These are phyloP conservation scores for Pseudogymnoascus sp. DNA, from an alignment of 2,329 filamentous ascomycete species.

Conservation along the genomic window DNA sequence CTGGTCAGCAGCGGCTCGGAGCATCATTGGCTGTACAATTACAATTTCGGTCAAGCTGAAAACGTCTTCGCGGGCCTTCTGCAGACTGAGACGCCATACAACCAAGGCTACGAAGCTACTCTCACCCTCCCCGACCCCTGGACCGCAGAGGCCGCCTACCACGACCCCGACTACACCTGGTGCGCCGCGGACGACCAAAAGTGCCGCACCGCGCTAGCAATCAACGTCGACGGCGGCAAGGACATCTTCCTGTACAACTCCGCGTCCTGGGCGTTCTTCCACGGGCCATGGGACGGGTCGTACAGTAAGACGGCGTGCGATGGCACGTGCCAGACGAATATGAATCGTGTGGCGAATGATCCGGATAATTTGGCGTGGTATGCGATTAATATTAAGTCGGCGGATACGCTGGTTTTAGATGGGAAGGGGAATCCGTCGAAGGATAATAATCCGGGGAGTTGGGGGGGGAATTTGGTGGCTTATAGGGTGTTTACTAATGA, in stretches of 20 bases:
- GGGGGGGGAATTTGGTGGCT: neutral
- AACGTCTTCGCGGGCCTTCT: constrained; percentile 56
- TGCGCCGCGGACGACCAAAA: constrained; percentile 22
- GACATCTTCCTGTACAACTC: constrained; percentile 28
- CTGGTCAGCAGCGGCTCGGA: constrained; percentile 43
- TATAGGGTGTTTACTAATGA: neutral
- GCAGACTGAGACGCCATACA: constrained; percentile 65
- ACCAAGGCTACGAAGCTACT: constrained; percentile 38
- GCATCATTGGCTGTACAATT: constrained; percentile 44
- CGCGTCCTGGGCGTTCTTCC: constrained; percentile 31
- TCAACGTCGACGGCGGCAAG: constrained; percentile 18
- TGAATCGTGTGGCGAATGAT: neutral
- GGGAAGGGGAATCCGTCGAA: neutral
- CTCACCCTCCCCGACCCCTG: constrained; percentile 33
- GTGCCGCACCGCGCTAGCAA: constrained; percentile 24
- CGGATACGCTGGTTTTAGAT: constrained; percentile 2
- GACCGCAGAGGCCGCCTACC: constrained; percentile 21
- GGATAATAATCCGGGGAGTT: constrained; percentile 3
- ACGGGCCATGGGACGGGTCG: constrained; percentile 14
- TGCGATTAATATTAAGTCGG: constrained; percentile 12
- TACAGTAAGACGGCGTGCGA: neutral
- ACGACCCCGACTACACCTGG: constrained; percentile 26
- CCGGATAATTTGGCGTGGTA: constrained; percentile 3
- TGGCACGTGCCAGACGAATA: constrained; percentile 9
- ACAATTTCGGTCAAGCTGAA: constrained; percentile 43